These are phyloP conservation scores for Coprinopsis strossmayeri DNA, from an alignment of 768 basidiomycete species.

Conservation along the genomic window DNA sequence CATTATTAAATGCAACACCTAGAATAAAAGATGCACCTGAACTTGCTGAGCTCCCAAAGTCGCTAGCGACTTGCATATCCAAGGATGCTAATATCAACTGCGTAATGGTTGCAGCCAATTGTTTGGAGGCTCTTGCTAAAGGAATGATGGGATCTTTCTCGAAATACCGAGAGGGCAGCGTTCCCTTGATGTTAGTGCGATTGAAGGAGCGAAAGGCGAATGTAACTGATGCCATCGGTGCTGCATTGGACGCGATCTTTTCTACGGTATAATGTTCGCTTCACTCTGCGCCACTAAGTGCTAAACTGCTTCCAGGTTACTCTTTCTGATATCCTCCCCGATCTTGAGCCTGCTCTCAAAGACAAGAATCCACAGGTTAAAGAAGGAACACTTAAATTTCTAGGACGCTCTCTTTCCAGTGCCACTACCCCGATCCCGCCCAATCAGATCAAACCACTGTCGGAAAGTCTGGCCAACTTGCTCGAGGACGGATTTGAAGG, in stretches of 20 bases:
- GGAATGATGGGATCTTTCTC: constrained; percentile 73
- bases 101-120: constrained; percentile 81
- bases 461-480: constrained; percentile 66
- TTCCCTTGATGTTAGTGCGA: constrained; percentile 77
- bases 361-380: constrained; percentile 97
- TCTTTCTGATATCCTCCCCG: constrained; percentile 75
- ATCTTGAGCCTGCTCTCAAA: constrained; percentile 68
- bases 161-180: constrained; percentile 62
- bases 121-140: constrained; percentile 81
- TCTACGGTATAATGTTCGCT: constrained; percentile 57
- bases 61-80: constrained; percentile 74
- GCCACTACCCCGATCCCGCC: constrained; percentile 66
- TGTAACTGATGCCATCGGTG: constrained; percentile 85
- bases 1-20: constrained; percentile 60
- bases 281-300: too few relatives aligned
- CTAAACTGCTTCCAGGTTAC: constrained; percentile 48
- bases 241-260: constrained; percentile 86
- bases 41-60: constrained; percentile 67
- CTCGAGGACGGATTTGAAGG: constrained; percentile 88
- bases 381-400: constrained; percentile 84
- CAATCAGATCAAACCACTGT: constrained; percentile 73
- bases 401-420: constrained; percentile 68
- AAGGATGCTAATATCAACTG: constrained; percentile 94
- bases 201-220: constrained; percentile 91
- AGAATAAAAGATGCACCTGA: constrained; percentile 78